These are phyloP conservation scores for Fusarium xylarioides DNA, from an alignment of 2,329 filamentous ascomycete genomes.

Conservation along the genomic window DNA sequence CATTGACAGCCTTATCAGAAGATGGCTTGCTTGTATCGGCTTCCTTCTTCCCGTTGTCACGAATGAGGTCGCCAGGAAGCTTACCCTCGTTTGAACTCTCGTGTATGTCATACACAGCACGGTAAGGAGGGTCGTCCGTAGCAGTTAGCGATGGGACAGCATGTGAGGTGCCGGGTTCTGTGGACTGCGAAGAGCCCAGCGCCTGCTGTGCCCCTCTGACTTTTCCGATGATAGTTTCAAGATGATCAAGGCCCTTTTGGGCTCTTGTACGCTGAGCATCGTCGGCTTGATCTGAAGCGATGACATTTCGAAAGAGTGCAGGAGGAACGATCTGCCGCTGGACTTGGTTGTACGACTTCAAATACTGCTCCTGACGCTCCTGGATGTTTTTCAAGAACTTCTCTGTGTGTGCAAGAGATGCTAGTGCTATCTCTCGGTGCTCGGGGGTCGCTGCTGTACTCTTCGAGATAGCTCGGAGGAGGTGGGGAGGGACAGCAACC, in stretches of 20 bases:
- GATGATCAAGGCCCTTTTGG: constrained; percentile 51
- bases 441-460: constrained; percentile 49
- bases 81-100: constrained; percentile 47
- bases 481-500: constrained; percentile 53
- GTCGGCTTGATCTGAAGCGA: constrained; percentile 47
- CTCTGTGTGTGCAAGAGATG: constrained; percentile 48
- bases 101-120: constrained; percentile 57
- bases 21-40: not conserved
- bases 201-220: constrained; percentile 35
- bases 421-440: constrained; percentile 48
- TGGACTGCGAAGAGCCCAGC: not conserved
- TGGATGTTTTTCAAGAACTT: constrained; percentile 36
- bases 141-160: constrained; percentile 28
- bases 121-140: constrained; percentile 46
- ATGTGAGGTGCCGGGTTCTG: not conserved
- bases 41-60: constrained; percentile 53
- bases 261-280: constrained; percentile 51
- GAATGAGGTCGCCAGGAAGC: constrained; percentile 55
- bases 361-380: constrained; percentile 44
- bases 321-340: constrained; percentile 51
- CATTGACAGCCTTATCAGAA: constrained; percentile 56
- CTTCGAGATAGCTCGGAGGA: constrained; percentile 55
- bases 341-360: not conserved
- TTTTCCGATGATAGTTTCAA: constrained; percentile 45
- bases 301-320: constrained; percentile 50